These are phyloP conservation scores for Aspergillus asperescens DNA, from an alignment of 495 filamentous ascomycete species.

Conservation along the genomic window DNA sequence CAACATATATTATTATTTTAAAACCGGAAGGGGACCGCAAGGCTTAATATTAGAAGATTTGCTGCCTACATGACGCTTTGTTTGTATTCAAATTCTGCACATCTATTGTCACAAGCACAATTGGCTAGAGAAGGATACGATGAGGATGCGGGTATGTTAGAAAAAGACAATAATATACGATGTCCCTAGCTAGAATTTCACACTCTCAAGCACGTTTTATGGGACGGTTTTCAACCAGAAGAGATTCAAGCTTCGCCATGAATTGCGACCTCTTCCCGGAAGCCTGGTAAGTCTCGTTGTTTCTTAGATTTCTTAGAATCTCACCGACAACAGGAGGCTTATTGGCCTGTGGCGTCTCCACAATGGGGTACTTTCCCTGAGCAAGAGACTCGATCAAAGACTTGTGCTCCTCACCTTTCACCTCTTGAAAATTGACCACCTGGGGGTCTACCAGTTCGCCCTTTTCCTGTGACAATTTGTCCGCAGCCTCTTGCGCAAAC, in stretches of 20 bases:
- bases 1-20: neutral
- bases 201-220: conserved; percentile 27
- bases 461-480: conserved; percentile 37
- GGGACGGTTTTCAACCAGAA: conserved; percentile 29
- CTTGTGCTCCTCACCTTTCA: conserved; percentile 54
- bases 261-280: conserved; percentile 39
- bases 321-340: conserved; percentile 30
- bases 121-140: neutral
- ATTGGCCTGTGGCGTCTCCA: conserved; percentile 13
- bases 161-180: conserved; percentile 28
- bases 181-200: neutral
- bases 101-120: neutral
- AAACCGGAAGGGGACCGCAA: too few species aligned
- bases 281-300: conserved; percentile 43
- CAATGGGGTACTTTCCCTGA: conserved; percentile 40
- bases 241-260: conserved; percentile 40
- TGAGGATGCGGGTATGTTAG: conserved; percentile 10
- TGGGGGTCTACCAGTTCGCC: conserved; percentile 38
- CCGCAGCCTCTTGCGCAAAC: conserved; percentile 34
- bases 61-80: neutral
- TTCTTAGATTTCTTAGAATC: conserved; percentile 36
- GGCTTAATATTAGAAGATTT: too few species aligned
- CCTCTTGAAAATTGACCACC: conserved; percentile 31
- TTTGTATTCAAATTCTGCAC: neutral
- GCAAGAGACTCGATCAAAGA: conserved; percentile 70